Evolutionary conservation across 306 rosid genomes (phyloP).

Genomic region (Canavalia ensiformis): DNA sequence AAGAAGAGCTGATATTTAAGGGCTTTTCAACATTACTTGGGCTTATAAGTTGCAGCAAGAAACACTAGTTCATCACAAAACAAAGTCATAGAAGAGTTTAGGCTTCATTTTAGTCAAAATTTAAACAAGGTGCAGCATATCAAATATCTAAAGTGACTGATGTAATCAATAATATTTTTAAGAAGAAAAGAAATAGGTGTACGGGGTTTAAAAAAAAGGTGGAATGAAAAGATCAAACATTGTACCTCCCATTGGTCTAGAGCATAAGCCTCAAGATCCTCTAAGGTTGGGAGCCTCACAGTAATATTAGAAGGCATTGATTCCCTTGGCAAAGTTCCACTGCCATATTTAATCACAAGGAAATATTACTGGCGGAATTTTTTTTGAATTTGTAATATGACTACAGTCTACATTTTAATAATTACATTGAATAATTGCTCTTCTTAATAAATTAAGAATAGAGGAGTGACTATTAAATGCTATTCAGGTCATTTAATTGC

Average conservation of each 20-base stretch:
- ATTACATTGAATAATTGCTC: not conserved
- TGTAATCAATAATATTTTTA: conserved; percentile 9
- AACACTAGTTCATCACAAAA: conserved; percentile 75
- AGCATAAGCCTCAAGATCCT: conserved; percentile 88
- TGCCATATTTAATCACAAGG: conserved; percentile 56
- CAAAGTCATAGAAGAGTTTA: conserved; percentile 53
- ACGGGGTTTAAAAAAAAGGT: not conserved
- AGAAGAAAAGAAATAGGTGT: conserved; percentile 34
- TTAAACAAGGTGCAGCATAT: conserved; percentile 34
- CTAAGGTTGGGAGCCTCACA: conserved; percentile 85
- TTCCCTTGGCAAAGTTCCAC: conserved; percentile 96
- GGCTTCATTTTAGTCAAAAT: conserved; percentile 47
- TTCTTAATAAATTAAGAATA: conserved; percentile 36
- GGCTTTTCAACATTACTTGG: conserved; percentile 80
- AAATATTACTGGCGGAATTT: conserved; percentile 49
- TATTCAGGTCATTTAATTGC: conserved; percentile 36
- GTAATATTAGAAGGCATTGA: conserved; percentile 88
- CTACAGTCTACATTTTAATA: conserved; percentile 34
- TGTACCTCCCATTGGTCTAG: conserved; percentile 90
- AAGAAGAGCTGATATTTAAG: conserved; percentile 77
- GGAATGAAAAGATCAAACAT: conserved; percentile 41
- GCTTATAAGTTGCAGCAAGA: conserved; percentile 94
- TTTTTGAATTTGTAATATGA: conserved; percentile 39
- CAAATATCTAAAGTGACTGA: conserved; percentile 25
- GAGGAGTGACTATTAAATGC: conserved; percentile 37